Base-by-base conservation (phyloP, 306 rosid genomes). In the Cercis canadensis region DNA sequence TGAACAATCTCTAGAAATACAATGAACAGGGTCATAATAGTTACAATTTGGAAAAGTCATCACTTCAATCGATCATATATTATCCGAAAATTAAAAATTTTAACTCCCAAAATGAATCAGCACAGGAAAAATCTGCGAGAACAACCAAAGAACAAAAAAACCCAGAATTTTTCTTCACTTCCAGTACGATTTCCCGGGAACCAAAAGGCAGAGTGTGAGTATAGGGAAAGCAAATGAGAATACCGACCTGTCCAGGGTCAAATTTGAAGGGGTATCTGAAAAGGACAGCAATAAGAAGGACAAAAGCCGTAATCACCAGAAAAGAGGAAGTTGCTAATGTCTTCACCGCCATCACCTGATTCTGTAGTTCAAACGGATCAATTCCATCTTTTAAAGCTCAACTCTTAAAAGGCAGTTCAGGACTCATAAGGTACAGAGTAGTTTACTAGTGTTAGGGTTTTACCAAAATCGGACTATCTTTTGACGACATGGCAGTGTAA, bases 1-100 rank as follows among this genome's bases (percentile, higher is more conserved):
- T 84, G 84, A 86, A 92, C 65, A 92, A 70, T 79, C 82, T 90
- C 98, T 92, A 67, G 36, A 41, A 86, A 71, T 50, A 60, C 8
- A 76, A 57, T 3, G 17, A 41, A 61, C 7, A 52, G 60, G 36
- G 74, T 73, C 70, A 76, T 69, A 77, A 76, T 64, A 32, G 34
- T 50, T 29, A 21, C 65, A 44, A 64, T 16, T 33, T n/a, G 67
- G 17, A 40, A 8, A 50, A 4, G n/a, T 5, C 59, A 12, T 45
- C 49, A 40, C 70, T 53, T 34, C 29, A 56, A 31, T 24, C 6
- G 4, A 36, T 41, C 46, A 15, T n/a, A 62, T 60, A 62, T 14
- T 45, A 39, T 33, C 47, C 29, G 19, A 45, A 31, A 39, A 57
- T 34, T 41, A 5, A 15, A 15, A 7, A 60, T 34, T n/a, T n/a